Conservation (phyloP, 2,329 filamentous ascomycete species). For the Trichoderma polysporum region DNA sequence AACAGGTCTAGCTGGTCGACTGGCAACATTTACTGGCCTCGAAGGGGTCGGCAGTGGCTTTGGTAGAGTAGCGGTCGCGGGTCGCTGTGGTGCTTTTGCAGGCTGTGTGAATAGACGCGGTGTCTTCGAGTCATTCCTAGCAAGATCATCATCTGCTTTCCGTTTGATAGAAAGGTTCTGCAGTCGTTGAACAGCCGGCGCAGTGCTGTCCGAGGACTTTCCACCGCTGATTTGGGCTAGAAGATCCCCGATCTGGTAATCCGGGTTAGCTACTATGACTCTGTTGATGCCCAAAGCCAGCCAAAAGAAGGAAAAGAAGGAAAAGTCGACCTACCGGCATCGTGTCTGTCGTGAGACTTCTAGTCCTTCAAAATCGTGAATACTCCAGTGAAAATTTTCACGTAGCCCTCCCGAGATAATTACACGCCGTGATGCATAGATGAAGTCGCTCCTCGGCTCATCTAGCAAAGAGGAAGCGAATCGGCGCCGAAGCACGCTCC, state of each 20-base stretch:
- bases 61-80: slow-evolving; percentile 24
- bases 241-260: slow-evolving; percentile 37
- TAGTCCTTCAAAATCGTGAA: not conserved
- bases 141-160: slow-evolving; percentile 55
- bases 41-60: slow-evolving; percentile 14
- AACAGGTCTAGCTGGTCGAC: slow-evolving; percentile 22
- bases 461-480: not conserved
- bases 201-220: slow-evolving; percentile 40
- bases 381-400: not conserved
- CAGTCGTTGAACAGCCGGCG: slow-evolving; percentile 32
- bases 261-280: not conserved
- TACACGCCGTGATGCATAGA: slow-evolving; percentile 13
- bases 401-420: slow-evolving; percentile 1
- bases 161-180: slow-evolving; percentile 47
- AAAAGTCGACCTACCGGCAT: slow-evolving; percentile 34
- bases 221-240: slow-evolving; percentile 60
- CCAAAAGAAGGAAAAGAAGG: not conserved
- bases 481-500: slow-evolving; percentile 16
- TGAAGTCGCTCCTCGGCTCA: slow-evolving; percentile 4
- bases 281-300: slow-evolving; percentile 7
- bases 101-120: slow-evolving; percentile 34
- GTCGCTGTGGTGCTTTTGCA: slow-evolving; percentile 25
- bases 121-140: slow-evolving; percentile 42
- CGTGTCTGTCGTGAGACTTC: slow-evolving; percentile 23
- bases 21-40: not conserved